Base-by-base conservation (phyloP, 2,329 filamentous ascomycete genomes). In the Fusarium oligoseptatum region DNA sequence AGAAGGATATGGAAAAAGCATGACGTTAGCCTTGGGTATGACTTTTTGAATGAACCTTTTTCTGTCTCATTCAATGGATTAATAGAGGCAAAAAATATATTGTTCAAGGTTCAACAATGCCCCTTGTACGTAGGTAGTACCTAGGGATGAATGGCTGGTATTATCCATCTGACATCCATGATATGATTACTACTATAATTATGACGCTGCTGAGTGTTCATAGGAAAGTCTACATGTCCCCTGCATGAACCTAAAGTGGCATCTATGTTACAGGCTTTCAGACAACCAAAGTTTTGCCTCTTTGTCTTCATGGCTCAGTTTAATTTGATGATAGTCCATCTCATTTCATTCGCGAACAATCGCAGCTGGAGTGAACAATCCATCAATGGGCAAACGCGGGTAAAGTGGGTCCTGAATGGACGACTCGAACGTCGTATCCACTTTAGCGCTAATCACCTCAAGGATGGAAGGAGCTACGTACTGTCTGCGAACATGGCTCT, bases 401-500 rank as follows among this genome's bases (percentile, higher is more conserved):
- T 24, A 39, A 24, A 22, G 56, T 60, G 56, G 56, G 56, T 22
- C 56, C 6, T 41, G 10, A 39, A 60, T 57, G 48, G 55, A 24
- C 32, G 34, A 41, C 36, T 43, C 41, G 60, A 55, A 34, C n/a
- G 9, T 50, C 20, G 56, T 29, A 60, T 60, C 36, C 36, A 56
- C 17, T 20, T 60, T 60, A 41, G 56, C 36, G 56, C 37, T 17
- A 52, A 20, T 39, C 15, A 27, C 20, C 10, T 22, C 57, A 45
- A 45, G 57, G 39, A 45, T 41, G 36, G 39, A 17, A 60, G 29
- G 27, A 58, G 61, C 45, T 56, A 64, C 22, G 48, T 7, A 52
- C 52, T 22, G 20, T 39, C 61, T n/a, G 20, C 37, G 57, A 64
- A 73, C 71, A 71, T 57, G 67, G 71, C 27, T 43, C 32, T 15